phyloP scores from a whole-genome alignment of 805 yeast genomes.

The Jamesozyma jinghongensis region DNA sequence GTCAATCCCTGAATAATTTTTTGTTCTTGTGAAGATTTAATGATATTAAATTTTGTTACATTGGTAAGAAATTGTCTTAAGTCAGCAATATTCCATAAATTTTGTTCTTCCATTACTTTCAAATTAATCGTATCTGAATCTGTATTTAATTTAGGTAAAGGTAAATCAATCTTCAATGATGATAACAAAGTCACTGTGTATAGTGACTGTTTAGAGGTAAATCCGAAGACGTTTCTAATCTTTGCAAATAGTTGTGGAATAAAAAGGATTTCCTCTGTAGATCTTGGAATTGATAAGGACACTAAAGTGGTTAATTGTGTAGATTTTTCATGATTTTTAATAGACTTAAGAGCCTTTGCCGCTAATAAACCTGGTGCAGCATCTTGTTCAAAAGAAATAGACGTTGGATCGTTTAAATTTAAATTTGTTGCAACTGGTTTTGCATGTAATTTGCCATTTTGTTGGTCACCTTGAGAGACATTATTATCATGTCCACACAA shows the following conservation, averaged over 20 bases:
- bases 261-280: slow-evolving; percentile 69
- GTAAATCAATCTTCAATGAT: slow-evolving; percentile 49
- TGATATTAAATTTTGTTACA: slow-evolving; percentile 18
- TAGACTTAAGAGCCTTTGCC: slow-evolving; percentile 50
- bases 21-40: neutral
- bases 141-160: slow-evolving; percentile 24
- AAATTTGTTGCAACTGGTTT: slow-evolving; percentile 23
- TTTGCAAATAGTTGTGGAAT: slow-evolving; percentile 64
- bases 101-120: slow-evolving; percentile 11
- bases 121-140: slow-evolving; percentile 7
- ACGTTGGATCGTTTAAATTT: slow-evolving; percentile 23
- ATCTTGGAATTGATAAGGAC: slow-evolving; percentile 65
- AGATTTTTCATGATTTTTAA: slow-evolving; percentile 41
- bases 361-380: slow-evolving; percentile 77
- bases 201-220: slow-evolving; percentile 59
- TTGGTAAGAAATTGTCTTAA: slow-evolving; percentile 15
- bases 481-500: neutral
- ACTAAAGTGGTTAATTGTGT: slow-evolving; percentile 47
- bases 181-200: slow-evolving; percentile 66
- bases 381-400: slow-evolving; percentile 47
- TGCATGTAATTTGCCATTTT: slow-evolving; percentile 11
- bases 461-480: neutral
- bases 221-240: slow-evolving; percentile 62
- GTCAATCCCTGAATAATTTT: slow-evolving; percentile 5
- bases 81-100: slow-evolving; percentile 26